Conservation (phyloP, 495 filamentous ascomycete species). For the Bryoglossum gracile region DNA sequence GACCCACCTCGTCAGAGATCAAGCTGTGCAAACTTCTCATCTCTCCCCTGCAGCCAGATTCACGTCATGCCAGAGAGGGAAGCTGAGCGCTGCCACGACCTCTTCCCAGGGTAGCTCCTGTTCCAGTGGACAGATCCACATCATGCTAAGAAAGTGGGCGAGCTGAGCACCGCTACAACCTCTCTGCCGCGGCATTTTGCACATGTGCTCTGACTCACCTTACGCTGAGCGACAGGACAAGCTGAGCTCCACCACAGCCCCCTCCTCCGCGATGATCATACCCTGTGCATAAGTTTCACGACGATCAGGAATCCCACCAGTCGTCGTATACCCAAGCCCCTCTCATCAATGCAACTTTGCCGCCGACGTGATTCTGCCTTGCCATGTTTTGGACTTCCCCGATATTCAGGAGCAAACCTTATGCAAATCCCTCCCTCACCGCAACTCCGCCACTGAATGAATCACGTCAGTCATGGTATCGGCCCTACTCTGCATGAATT, state of each 20-base stretch:
- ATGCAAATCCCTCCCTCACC: constrained; percentile 12
- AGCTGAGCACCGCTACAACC: not conserved
- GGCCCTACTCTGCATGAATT: constrained; percentile 14
- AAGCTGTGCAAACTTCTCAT: not conserved
- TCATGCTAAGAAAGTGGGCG: not conserved
- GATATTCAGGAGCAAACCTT: constrained; percentile 11
- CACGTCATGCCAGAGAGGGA: not conserved
- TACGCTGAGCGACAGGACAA: not conserved
- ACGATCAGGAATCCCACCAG: not conserved
- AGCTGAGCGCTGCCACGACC: not conserved
- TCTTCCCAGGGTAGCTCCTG: not conserved
- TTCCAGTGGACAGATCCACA: not conserved
- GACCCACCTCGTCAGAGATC: not conserved
- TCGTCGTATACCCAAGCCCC: constrained; percentile 5
- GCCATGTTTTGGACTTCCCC: constrained; percentile 5
- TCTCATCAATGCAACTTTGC: constrained; percentile 9
- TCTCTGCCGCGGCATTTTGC: not conserved
- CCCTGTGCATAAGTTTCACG: not conserved
- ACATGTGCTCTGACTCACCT: not conserved
- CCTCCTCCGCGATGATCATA: not conserved
- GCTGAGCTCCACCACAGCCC: not conserved
- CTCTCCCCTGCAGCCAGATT: not conserved
- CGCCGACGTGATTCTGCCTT: not conserved
- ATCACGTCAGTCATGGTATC: constrained; percentile 10
- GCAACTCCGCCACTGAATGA: constrained; percentile 9